phyloP scores from a whole-genome alignment of 1,284 basidiomycete genomes.

The Jaminaea rosea region DNA sequence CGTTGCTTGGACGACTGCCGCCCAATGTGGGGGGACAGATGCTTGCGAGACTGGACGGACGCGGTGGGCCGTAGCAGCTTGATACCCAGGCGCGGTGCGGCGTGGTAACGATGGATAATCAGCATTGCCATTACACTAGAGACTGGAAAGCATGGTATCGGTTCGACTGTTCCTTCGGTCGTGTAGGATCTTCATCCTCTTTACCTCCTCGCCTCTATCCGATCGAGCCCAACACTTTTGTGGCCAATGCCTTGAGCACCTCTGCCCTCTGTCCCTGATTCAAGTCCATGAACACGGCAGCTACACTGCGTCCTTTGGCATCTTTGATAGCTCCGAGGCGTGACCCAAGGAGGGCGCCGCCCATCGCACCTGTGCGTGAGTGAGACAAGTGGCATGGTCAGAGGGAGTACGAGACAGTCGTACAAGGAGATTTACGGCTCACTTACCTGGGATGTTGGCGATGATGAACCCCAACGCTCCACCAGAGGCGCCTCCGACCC shows the following conservation, averaged over 20 bases:
- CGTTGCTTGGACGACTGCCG: no score
- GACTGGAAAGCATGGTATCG: no score
- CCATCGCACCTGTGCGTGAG: conserved; percentile 25
- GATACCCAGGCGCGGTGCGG: no score
- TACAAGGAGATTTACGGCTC: no score
- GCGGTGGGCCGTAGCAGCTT: no score
- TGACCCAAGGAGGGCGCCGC: conserved; percentile 39
- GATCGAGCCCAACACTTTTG: conserved; percentile 62
- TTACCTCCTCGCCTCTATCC: no score
- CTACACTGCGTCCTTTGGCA: conserved; percentile 44
- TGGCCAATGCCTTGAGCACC: conserved; percentile 69
- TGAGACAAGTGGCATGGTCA: background rate
- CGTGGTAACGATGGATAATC: no score
- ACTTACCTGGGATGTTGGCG: conserved; percentile 29
- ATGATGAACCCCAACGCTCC: conserved; percentile 40
- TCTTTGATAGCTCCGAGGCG: conserved; percentile 41
- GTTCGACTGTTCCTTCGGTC: no score
- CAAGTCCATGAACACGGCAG: conserved; percentile 70
- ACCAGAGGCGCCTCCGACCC: conserved; percentile 35
- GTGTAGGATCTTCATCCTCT: no score
- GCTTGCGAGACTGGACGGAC: no score
- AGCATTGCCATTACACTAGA: no score
- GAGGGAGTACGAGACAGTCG: background rate
- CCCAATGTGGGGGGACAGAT: no score
- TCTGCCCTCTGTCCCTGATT: conserved; percentile 72